Percentiles rank a stretch among this genome's conserved stretches.
Conservation (phyloP, 2,329 filamentous ascomycete species). For the Gnomoniopsis smithogilvyi region DNA sequence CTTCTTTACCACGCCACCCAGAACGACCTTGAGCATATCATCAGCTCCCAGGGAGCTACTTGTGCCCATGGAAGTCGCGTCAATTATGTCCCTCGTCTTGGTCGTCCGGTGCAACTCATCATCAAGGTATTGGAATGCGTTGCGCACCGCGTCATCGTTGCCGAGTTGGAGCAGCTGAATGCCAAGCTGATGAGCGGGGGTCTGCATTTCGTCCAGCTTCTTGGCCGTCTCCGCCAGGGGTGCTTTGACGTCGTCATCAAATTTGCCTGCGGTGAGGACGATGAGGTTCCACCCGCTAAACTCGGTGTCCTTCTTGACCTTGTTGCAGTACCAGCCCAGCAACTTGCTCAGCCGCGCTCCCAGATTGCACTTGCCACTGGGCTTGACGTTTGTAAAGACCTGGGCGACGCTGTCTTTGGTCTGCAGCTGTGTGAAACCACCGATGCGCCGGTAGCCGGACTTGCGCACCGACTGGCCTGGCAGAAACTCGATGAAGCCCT, state of each 20-base stretch:
- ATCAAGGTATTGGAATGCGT: slow-evolving; percentile 18
- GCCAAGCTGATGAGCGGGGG: slow-evolving; percentile 20
- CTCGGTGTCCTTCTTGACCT: slow-evolving; percentile 23
- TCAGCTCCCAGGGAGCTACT: slow-evolving; percentile 12
- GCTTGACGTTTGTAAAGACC: slow-evolving; percentile 23
- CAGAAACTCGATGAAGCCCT: slow-evolving; percentile 28
- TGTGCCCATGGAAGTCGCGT: slow-evolving; percentile 8
- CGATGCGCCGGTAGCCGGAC: slow-evolving; percentile 63
- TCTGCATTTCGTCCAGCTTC: slow-evolving; percentile 17
- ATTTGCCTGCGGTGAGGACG: slow-evolving; percentile 24
- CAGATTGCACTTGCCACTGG: slow-evolving; percentile 24
- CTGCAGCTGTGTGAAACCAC: slow-evolving; percentile 23
- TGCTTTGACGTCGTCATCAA: slow-evolving; percentile 18
- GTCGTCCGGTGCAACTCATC: slow-evolving; percentile 19
- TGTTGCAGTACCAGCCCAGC: slow-evolving; percentile 25
- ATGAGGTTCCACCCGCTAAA: slow-evolving; percentile 25
- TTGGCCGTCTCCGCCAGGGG: slow-evolving; percentile 16
- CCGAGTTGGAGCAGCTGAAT: slow-evolving; percentile 21
- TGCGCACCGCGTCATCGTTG: slow-evolving; percentile 9
- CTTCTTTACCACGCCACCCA: slow-evolving; percentile 21
- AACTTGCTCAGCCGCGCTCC: slow-evolving; percentile 23
- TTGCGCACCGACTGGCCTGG: slow-evolving; percentile 36
- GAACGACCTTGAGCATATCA: slow-evolving; percentile 19
- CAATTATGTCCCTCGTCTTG: slow-evolving; percentile 18
- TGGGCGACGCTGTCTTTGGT: slow-evolving; percentile 23